Base-by-base conservation (phyloP, 257 asterid genomes). In the Fraxinus quadrangulata region DNA sequence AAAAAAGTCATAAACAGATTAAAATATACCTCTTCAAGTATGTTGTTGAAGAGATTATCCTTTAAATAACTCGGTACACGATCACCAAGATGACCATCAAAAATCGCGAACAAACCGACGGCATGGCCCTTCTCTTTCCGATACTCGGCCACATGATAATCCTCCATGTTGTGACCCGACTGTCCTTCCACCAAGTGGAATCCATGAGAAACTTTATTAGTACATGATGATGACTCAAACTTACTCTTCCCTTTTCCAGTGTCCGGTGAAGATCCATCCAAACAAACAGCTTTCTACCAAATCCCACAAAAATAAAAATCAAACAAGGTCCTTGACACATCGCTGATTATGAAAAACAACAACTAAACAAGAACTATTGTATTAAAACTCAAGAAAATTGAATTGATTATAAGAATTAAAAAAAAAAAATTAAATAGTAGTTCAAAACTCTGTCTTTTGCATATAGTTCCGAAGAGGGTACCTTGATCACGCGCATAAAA, bases 121-220 rank as follows among this genome's bases (percentile, higher is more conserved):
- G 69, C 83, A 70, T 89, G 96, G 6, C 84, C 94, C 79, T 82
- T 84, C 80, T 13, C 82, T 78, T 87, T 88, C 51, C 83, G 81
- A 78, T 92, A 92, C 75, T 92, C 96, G 0, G 96, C 97, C 23
- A 92, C 92, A 72, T 92, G 96, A 59, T 89, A 92, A 70, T 90
- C 97, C 79, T 92, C 97, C 97, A 92, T 92, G 78, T 89, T 90
- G 79, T 92, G 96, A 6, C 97, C 97, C 10, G 97, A 84, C 69
- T 90, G 85, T 1, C 97, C 97, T 84, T 90, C 88, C 56, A 92
- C 94, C 85, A 92, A 89, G 78, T 88, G 84, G 79, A 87, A 90
- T 54, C 97, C 97, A 73, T 92, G 94, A 6, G 85, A 80, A 49
- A 90, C 88, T 81, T 84, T 85, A 28, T 83, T 86, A 21, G 80